Base-by-base conservation (phyloP, 2,329 filamentous ascomycete species). In the Colletotrichum sp. region DNA sequence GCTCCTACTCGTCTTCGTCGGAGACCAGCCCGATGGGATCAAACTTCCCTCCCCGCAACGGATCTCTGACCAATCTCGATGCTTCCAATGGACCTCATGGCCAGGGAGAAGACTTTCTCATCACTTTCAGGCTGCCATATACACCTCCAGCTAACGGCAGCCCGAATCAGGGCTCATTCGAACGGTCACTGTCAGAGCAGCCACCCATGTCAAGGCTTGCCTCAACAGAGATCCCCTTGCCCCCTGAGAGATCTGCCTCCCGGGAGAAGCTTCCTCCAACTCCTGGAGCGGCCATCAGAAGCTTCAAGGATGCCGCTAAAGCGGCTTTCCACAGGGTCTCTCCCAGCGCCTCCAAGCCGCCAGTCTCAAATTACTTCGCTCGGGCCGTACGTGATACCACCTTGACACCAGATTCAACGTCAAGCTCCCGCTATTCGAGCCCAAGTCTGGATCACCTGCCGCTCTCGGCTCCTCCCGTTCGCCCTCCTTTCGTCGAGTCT, bases 251-350 rank as follows among this genome's bases (percentile, higher is more conserved):
- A 8, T 62, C 65, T 3, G 6, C 18, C 18, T 75, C 75, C 16
- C 60, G 62, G 9, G 71, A 75, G 8, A 57, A 55, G 36, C 49
- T 57, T 49, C 71, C 62, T 7, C 32, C 60, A 6, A 68, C 75
- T 9, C 68, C 72, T 9, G 67, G 75, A 3, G 55, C 52, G 7
- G 62, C 60, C 57, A 67, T 75, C 32, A 78, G 34, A 72, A 84
- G 80, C 72, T 78, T 86, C 68, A 83, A 79, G 70, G 85, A 84
- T 69, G 83, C 84, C 15, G 83, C 84, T 30, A 85, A 80, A 69
- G 81, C 83, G 28, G 83, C 82, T 34, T 80, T 86, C 18, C 76
- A 79, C 32, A 81, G 80, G 24, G 67, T 78, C 3, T 77, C 77
- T 5, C 30, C 72, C 8, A 32, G 39, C 18, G n/a, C 66, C 5